Conservation (phyloP, 208 protist species). For the Acanthamoeba castellanii region DNA sequence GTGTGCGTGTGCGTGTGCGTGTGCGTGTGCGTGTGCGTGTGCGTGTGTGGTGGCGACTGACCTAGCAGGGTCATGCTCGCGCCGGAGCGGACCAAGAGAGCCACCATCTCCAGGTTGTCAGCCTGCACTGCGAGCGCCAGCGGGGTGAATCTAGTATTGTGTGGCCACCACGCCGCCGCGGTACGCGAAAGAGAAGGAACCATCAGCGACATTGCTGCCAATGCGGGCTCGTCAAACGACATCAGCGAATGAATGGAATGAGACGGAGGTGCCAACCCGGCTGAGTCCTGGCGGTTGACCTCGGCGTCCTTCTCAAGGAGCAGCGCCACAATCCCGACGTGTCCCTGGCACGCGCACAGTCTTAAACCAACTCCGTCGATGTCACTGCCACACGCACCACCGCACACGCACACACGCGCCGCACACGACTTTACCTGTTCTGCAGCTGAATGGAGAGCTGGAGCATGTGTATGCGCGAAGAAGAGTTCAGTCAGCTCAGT, state of each 20-base stretch:
- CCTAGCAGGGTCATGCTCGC: constrained; percentile 14
- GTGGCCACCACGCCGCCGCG: not conserved
- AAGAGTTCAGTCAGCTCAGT: not conserved
- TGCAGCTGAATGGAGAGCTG: constrained; percentile 13
- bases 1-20: not conserved
- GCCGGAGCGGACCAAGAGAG: constrained; percentile 19
- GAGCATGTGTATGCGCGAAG: too few species aligned
- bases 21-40: not conserved
- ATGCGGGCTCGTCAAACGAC: not conserved
- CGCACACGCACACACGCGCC: not conserved
- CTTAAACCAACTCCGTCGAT: not conserved
- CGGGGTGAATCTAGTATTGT: not conserved
- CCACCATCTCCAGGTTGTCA: constrained; percentile 46
- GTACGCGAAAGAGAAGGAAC: too few species aligned
- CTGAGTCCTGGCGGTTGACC: constrained; percentile 28
- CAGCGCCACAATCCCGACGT: not conserved
- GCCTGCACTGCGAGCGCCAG: not conserved
- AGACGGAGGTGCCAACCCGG: not conserved
- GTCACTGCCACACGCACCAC: not conserved
- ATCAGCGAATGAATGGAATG: not conserved
- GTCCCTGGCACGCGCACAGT: not conserved
- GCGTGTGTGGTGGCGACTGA: not conserved
- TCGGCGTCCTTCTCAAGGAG: constrained; percentile 11
- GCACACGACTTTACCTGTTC: not conserved
- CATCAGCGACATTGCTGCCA: too few species aligned